These are phyloP conservation scores for Anthoceros angustus DNA, from an alignment of 225 moss, liverwort and hornwort species.

Conservation along the genomic window DNA sequence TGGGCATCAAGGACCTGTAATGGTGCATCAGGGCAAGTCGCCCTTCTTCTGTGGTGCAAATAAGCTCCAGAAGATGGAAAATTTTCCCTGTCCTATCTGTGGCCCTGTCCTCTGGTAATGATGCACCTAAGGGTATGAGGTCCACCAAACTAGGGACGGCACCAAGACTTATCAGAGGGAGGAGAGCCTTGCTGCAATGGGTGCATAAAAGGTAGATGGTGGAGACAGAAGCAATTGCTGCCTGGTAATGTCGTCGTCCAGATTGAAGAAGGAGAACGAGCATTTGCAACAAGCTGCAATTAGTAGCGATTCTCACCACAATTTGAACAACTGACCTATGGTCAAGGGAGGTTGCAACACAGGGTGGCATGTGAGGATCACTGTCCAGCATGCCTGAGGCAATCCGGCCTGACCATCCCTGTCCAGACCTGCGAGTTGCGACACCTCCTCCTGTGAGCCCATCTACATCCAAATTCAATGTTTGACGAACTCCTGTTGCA, in stretches of 20 bases:
- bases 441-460: neutral
- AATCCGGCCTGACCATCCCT: neutral
- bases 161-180: neutral
- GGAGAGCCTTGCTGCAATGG: neutral
- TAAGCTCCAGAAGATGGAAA: neutral
- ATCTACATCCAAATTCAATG: neutral
- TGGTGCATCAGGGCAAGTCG: conserved; percentile 1
- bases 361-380: neutral
- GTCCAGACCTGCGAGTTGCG: neutral
- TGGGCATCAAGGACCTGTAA: neutral
- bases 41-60: neutral
- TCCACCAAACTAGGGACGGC: neutral
- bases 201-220: neutral
- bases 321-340: neutral
- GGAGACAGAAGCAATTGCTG: neutral
- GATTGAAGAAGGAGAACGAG: neutral
- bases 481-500: neutral
- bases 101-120: neutral
- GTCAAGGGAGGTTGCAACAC: neutral
- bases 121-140: neutral
- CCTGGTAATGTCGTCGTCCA: neutral
- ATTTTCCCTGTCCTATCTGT: neutral
- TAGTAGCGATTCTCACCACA: neutral
- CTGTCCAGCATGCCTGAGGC: neutral
- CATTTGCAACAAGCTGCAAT: neutral